Conservation (phyloP, 305 asterid species). For the Nicotiana rustica region DNA sequence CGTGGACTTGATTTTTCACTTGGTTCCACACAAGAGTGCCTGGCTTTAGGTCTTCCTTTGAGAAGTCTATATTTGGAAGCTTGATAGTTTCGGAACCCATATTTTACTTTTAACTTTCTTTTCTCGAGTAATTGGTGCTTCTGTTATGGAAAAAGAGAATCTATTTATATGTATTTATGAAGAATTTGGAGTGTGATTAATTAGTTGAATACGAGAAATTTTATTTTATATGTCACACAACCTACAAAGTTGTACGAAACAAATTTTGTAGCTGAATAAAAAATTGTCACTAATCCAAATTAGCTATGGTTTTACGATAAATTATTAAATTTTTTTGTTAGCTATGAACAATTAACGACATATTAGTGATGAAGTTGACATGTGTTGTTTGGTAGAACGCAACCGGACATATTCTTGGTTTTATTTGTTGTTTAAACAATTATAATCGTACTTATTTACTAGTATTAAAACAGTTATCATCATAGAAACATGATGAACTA, state of each 20-base stretch:
- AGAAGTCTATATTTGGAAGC: conserved; percentile 64
- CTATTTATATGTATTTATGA: too few species aligned
- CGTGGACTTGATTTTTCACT: conserved; percentile 46
- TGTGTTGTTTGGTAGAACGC: too few species aligned
- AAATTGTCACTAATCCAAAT: too few species aligned
- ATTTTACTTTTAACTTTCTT: background rate
- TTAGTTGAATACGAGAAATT: background rate
- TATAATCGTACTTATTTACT: too few species aligned
- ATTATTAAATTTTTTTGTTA: too few species aligned
- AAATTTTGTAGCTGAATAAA: too few species aligned
- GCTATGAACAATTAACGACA: too few species aligned
- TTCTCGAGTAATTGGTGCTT: background rate
- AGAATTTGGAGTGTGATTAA: background rate
- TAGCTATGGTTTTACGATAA: too few species aligned
- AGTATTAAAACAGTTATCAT: background rate
- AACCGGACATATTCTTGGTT: too few species aligned
- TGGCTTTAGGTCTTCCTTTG: conserved; percentile 46
- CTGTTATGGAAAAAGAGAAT: background rate
- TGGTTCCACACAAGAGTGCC: conserved; percentile 52
- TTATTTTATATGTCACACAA: background rate
- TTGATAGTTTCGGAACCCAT: conserved; percentile 54
- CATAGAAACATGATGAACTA: background rate
- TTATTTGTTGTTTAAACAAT: too few species aligned
- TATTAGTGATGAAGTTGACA: too few species aligned
- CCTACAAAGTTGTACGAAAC: background rate